Base-by-base conservation (phyloP, 352 stramenopile genomes). In the Pythium myriotylum region DNA sequence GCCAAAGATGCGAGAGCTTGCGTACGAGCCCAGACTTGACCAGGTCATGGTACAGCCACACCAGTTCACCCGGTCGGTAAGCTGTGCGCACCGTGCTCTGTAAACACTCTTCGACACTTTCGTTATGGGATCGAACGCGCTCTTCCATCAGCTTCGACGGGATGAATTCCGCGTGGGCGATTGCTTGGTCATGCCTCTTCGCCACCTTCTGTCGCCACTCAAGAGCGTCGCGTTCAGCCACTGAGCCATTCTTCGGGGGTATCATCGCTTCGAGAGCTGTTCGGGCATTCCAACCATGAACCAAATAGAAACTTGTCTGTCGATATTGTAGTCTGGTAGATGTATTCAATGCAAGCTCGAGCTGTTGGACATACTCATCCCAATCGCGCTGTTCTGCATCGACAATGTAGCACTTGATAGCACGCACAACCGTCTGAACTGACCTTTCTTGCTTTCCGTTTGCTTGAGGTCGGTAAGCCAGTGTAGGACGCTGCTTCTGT, bases 71-170 rank as follows among this genome's bases (percentile, higher is more conserved):
- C 9, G 48, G 10, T 12, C 37, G 24, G 37, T 65, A 58, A 6
- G 22, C 37, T 6, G 57, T 65, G 0, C 39, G 8, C 16, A 23
- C 29, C 8, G 37, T 58, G 5, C 3, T 10, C 1, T 10, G n/a
- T 9, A 17, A n/a, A 24, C 7, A 29, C 16, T 55, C 16, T 9
- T 17, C 29, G 1, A 57, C 39, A 2, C 13, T 1, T 13, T 64
- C n/a, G 13, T 64, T 64, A 26, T 51, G 43, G 10, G 29, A 5
- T 10, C 29, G 29, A 35, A 10, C 10, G 29, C 10, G 46, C n/a
- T 64, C 46, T 16, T 64, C 56, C 46, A 57, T 51, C 27, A 57
- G 26, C 46, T 64, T 57, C 27, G 51, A 19, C n/a, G 51, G 48
- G 3, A 64, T 39, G 4, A 39, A 39, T 8, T 17, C 51, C 0